Conservation (phyloP, 2,329 filamentous ascomycete genomes). For the Ophiocordyceps unilateralis region DNA sequence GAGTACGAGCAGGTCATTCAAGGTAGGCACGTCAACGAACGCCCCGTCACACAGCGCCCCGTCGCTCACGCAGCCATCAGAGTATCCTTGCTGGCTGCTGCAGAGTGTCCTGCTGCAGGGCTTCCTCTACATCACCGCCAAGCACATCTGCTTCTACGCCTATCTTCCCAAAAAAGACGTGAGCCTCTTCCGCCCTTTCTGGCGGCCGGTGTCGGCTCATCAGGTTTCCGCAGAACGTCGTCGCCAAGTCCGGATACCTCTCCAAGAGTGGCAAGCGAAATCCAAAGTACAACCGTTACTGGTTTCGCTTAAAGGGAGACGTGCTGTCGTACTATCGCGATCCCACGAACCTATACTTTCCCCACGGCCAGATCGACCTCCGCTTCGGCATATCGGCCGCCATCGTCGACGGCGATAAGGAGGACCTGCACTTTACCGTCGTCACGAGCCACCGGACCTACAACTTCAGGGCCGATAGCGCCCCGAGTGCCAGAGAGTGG, state of each 20-base stretch:
- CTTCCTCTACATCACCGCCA: constrained; percentile 86
- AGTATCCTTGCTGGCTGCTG: constrained; percentile 86
- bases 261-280: constrained; percentile 79
- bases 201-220: constrained; percentile 4
- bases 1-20: constrained; percentile 69
- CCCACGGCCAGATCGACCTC: constrained; percentile 78
- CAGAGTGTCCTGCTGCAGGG: constrained; percentile 86
- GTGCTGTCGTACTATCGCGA: constrained; percentile 81
- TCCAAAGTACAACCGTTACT: constrained; percentile 75
- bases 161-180: constrained; percentile 89
- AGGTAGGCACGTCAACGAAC: constrained; percentile 27
- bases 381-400: constrained; percentile 81
- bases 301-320: constrained; percentile 85
- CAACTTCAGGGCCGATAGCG: constrained; percentile 77
- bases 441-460: constrained; percentile 71
- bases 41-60: background rate
- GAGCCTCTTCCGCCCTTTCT: constrained; percentile 14
- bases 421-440: constrained; percentile 61
- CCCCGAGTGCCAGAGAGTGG: constrained; percentile 85
- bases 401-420: constrained; percentile 60
- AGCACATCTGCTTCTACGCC: constrained; percentile 92
- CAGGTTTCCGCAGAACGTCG: constrained; percentile 34
- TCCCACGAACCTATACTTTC: constrained; percentile 76
- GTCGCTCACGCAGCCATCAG: constrained; percentile 21
- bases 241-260: constrained; percentile 75